phyloP scores from a whole-genome alignment of 2,329 filamentous ascomycete species.

The Colletotrichum lindemuthianum region DNA sequence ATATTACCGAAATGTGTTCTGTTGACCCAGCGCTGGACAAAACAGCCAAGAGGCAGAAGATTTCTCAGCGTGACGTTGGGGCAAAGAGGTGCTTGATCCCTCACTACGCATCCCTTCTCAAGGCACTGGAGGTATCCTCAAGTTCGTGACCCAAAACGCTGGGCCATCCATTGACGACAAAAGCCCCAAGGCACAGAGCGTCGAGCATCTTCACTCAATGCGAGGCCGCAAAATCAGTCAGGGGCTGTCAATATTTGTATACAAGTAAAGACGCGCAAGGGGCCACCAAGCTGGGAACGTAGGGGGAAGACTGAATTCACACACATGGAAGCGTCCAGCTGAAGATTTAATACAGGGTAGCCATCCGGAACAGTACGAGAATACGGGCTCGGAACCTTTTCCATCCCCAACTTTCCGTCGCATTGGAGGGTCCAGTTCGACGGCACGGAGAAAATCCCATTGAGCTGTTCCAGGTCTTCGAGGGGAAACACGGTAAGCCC shows the following conservation, averaged over 20 bases:
- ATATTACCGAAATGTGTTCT: constrained; percentile 22
- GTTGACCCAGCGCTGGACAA: not conserved
- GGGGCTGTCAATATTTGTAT: constrained; percentile 11
- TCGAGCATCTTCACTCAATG: constrained; percentile 16
- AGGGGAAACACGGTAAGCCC: constrained; percentile 3
- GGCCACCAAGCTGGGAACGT: not conserved
- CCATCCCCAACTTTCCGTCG: constrained; percentile 14
- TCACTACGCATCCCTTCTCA: not conserved
- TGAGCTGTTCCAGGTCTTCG: constrained; percentile 5
- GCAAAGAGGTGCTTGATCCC: not conserved
- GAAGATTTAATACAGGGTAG: constrained; percentile 6
- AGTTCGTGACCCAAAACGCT: no score
- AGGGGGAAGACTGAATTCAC: not conserved
- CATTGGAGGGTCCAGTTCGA: constrained; percentile 4
- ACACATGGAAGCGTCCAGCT: not conserved
- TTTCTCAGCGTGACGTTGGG: constrained; percentile 1
- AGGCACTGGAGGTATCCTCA: not conserved
- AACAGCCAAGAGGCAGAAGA: constrained; percentile 7
- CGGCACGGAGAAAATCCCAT: constrained; percentile 15
- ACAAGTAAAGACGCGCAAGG: constrained; percentile 5
- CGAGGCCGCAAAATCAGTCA: constrained; percentile 28
- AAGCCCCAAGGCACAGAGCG: not conserved
- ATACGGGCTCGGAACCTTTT: not conserved
- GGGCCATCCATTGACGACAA: not conserved
- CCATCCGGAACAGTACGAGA: not conserved